These are phyloP conservation scores for Alternaria metachromatica DNA, from an alignment of 2,329 filamentous ascomycete genomes.

Conservation along the genomic window DNA sequence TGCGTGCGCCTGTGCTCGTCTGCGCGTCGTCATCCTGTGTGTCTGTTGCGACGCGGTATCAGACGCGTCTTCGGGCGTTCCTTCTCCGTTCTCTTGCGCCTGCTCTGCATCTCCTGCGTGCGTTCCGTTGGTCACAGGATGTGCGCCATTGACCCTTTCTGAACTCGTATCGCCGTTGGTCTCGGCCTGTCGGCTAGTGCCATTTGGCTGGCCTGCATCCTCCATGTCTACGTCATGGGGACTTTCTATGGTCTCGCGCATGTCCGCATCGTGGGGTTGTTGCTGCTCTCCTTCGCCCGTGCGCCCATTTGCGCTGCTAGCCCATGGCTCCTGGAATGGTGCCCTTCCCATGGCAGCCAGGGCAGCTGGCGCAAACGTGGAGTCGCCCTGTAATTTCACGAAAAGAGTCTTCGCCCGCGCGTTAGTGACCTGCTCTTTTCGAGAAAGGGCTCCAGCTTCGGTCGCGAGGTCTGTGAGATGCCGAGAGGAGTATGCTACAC, in stretches of 20 bases:
- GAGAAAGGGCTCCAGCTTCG: conserved; percentile 73
- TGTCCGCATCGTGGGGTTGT: conserved; percentile 14
- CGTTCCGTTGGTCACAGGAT: conserved; percentile 31
- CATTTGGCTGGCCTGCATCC: conserved; percentile 29
- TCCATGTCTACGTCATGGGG: conserved; percentile 39
- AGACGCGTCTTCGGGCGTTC: conserved; percentile 46
- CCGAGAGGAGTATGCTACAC: conserved; percentile 75
- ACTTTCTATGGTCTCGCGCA: conserved; percentile 19
- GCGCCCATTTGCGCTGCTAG: conserved; percentile 15
- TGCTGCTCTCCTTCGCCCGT: conserved; percentile 16
- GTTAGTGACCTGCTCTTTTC: conserved; percentile 74
- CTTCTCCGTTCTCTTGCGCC: conserved; percentile 33
- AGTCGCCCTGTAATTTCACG: conserved; percentile 76
- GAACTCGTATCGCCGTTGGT: conserved; percentile 15
- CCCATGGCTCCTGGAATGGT: conserved; percentile 26
- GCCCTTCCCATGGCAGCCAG: conserved; percentile 55
- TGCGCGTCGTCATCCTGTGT: conserved; percentile 63
- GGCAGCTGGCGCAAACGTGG: conserved; percentile 67
- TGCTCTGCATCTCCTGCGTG: conserved; percentile 19
- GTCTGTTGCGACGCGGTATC: conserved; percentile 53
- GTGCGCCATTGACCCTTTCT: conserved; percentile 24
- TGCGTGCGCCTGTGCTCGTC: conserved; percentile 60
- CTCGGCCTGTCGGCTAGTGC: conserved; percentile 11
- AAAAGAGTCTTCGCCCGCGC: conserved; percentile 78
- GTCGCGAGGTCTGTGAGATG: conserved; percentile 74